These are phyloP conservation scores for Huntiella savannae DNA, from an alignment of 2,329 filamentous ascomycete species.

Conservation along the genomic window DNA sequence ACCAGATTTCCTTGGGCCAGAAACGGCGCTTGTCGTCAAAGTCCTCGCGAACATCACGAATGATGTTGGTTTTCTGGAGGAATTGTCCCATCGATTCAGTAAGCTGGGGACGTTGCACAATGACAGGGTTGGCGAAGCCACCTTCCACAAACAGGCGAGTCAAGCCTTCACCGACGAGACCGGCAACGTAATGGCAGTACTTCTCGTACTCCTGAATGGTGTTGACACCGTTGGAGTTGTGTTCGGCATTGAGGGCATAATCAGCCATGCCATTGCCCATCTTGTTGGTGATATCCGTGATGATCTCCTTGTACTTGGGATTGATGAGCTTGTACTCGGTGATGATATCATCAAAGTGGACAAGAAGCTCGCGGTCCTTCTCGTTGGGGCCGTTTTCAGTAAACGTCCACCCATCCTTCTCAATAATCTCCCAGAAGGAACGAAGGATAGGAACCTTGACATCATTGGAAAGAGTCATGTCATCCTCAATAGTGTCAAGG, in stretches of 20 bases:
- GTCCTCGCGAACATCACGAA: conserved; percentile 85
- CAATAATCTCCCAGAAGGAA: conserved; percentile 60
- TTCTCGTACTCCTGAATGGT: conserved; percentile 80
- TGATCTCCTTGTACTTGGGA: conserved; percentile 63
- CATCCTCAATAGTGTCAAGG: conserved; percentile 96
- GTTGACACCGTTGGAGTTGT: conserved; percentile 61
- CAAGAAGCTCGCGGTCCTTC: conserved; percentile 81
- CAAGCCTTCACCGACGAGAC: conserved; percentile 84
- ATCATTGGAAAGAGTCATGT: conserved; percentile 72
- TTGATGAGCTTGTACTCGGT: conserved; percentile 78
- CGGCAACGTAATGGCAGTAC: conserved; percentile 98
- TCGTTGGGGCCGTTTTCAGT: conserved; percentile 71
- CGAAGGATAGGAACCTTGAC: conserved; percentile 76
- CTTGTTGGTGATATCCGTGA: conserved; percentile 77
- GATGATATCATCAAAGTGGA: conserved; percentile 78
- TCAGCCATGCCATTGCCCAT: conserved; percentile 99
- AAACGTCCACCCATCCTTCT: conserved; percentile 80
- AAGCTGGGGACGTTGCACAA: conserved; percentile 59
- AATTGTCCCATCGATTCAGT: conserved; percentile 96
- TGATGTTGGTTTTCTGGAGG: conserved; percentile 96
- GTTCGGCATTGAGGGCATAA: conserved; percentile 68
- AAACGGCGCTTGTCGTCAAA: conserved; percentile 72
- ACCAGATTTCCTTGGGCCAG: conserved; percentile 95
- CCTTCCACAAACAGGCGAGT: conserved; percentile 80
- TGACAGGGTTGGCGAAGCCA: conserved; percentile 66